Evolutionary conservation across 495 filamentous ascomycete genomes (phyloP), one percentile per base, ranked within the genome.

Genomic region (Aspergillus mulundensis): DNA sequence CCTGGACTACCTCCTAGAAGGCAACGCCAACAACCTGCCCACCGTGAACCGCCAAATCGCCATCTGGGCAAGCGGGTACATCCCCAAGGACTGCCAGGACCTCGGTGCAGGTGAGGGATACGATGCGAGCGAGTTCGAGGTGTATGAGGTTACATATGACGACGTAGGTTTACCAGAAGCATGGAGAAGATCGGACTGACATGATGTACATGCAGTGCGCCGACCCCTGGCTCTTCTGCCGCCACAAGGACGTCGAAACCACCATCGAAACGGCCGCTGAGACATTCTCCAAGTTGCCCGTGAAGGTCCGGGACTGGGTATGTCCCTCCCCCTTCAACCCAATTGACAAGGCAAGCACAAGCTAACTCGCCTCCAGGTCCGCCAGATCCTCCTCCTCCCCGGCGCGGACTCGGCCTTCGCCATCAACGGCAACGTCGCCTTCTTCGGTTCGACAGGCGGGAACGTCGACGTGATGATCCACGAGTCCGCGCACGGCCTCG

Each of bases 1-100:
- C 52, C 43, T 54, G 11, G 52, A 54, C 30, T 54, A 54, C 41
- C 52, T 54, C 28, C 52, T 54, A 14, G 42, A 46, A 15, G 43
- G 52, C 42, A 54, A 54, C 42, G 42, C 42, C 25, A 30, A 28
- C 18, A 47, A 38, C 43, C 32, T 54, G 16, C 52, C 52, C 18
- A 36, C 41, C 1, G 20, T 23, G 2, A 20, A n/a, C 16, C 2
- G 14, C 32, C 24, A 36, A 14, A 34, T 25, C 28, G 28, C 30
- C 41, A 8, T 38, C 10, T 54, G 52, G 52, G 10, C 25, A 3
- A 5, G 10, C 16, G 52, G 52, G 41, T 47, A 16, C 11, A 54
- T 54, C 18, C 52, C 52, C 12, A 12, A 21, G 8, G 52, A 54
- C 32, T 54, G 52, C 52, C 34, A 54, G 28, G 34, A 40, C 21